Evolutionary conservation across 306 rosid species (phyloP), one percentile per base, ranked within the genome.

Genomic region (Trifolium fragiferum): DNA sequence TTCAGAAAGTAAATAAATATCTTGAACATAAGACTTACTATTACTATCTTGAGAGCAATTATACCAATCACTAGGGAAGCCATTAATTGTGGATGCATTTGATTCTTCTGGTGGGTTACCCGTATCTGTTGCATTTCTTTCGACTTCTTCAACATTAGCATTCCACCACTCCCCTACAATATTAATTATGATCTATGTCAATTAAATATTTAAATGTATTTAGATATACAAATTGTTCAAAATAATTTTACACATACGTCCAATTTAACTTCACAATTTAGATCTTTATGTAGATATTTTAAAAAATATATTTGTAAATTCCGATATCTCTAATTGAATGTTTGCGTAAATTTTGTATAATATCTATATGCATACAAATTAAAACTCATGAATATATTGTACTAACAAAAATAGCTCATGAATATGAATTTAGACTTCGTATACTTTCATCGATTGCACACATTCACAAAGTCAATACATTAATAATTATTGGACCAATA

Each of bases 131-230:
- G 70, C 70, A 19, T 65, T 40, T 5, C 50, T 43, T 53, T 40
- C 70, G 40, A 65, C 35, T 6, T 65, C 70, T 40, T 10, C 70
- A 20, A 65, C 70, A 20, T 65, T 65, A 40, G 53, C 70, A 40
- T 14, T 65, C 70, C 90, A 92, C 96, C 96, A 92, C 81, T 92
- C 96, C 3, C 90, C 96, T 90, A 63, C 47, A 81, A 25, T 25
- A 58, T 14, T 30, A 16, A 33, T 20, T 10, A 63, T 3, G 14
- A 63, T 58, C 35, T 23, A 58, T 58, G 40, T 37, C 40, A 37
- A 37, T 37, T 37, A 37, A 35, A 6, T 35, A 6, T 35, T 1
- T 35, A 25, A 25, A 25, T 25, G 3, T 25, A 25, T 35, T 35
- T 35, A 35, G 38, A 57, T 0, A 3, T 57, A 23, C 21, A 23